Evolutionary conservation across 208 protist genomes (phyloP), one percentile per base, ranked within the genome.

Genomic region (Crithidia fasciculata): DNA sequence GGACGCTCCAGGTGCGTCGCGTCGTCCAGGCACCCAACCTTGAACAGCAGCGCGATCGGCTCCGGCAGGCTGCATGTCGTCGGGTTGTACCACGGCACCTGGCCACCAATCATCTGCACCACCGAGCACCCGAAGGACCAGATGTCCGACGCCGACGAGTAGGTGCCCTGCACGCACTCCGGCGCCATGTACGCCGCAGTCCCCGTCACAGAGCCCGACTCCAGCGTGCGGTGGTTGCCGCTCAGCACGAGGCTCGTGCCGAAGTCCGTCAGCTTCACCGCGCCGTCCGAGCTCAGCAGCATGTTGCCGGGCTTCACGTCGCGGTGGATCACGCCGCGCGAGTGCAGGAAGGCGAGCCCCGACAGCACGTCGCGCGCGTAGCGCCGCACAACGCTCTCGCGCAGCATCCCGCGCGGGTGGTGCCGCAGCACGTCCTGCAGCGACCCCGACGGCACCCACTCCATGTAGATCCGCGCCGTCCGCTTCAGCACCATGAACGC

Each of bases 231-330:
- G 18, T 19, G 44, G 37, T 71, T 72, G 47, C 80, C 84, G 4
- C 57, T 61, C 6, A 92, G 43, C 40, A 89, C 80, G 40, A 82
- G 77, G 58, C 82, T 88, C 16, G 83, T 85, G 59, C 91, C 93
- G 70, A 97, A 95, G 78, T 97, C 91, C 8, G 84, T 92, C 47
- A 95, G 72, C 73, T 90, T 87, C 49, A 94, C 77, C 10, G 76
- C 68, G 50, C 88, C 79, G 52, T 96, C 85, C 10, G 65, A 67
- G 44, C 72, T 78, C n/a, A 95, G 82, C 45, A 97, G 80, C 84
- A 95, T 87, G 74, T 97, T 97, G 41, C 47, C 85, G n/a, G 88
- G 88, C 74, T 97, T 96, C 41, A 97, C 77, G 68, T 97, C 93
- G 50, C 91, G 80, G 78, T 97, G 93, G 44, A 91, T 67, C 45